These are phyloP conservation scores for Dactylellina leptospora DNA, from an alignment of 2,329 filamentous ascomycete genomes.

Conservation along the genomic window DNA sequence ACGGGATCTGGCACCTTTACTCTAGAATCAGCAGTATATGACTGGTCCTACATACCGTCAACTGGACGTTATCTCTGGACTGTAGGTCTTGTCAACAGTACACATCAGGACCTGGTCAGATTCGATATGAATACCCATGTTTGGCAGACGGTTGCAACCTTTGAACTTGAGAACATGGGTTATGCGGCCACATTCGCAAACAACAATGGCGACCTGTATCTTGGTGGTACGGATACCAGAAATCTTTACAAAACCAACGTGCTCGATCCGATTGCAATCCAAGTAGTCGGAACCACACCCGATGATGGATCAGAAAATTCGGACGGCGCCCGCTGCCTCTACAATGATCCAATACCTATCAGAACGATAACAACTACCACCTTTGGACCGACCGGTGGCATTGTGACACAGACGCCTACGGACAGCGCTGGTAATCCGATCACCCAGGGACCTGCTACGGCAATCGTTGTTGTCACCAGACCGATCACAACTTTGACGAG, in stretches of 20 bases:
- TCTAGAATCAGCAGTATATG: background rate
- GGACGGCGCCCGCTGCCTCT: background rate
- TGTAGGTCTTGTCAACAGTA: background rate
- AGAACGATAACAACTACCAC: background rate
- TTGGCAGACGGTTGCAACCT: background rate
- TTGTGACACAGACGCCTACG: background rate
- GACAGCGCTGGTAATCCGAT: background rate
- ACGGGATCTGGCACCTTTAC: background rate
- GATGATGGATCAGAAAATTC: background rate
- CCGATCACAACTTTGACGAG: too few relatives aligned
- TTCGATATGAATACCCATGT: background rate
- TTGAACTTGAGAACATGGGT: background rate
- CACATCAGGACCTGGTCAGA: background rate
- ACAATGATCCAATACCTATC: background rate
- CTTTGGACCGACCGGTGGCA: background rate
- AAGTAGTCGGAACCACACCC: background rate
- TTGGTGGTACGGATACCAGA: background rate
- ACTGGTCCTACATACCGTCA: slow-evolving; percentile 6
- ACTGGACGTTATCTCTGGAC: background rate
- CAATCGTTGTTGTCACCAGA: background rate
- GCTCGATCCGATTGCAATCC: background rate
- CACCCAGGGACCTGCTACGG: background rate
- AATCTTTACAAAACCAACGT: background rate
- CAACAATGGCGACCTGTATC: slow-evolving; percentile 4
- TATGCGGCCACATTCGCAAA: background rate